phyloP scores from a whole-genome alignment of 2,329 filamentous ascomycete genomes.

The Chaetomiaceae sp. region DNA sequence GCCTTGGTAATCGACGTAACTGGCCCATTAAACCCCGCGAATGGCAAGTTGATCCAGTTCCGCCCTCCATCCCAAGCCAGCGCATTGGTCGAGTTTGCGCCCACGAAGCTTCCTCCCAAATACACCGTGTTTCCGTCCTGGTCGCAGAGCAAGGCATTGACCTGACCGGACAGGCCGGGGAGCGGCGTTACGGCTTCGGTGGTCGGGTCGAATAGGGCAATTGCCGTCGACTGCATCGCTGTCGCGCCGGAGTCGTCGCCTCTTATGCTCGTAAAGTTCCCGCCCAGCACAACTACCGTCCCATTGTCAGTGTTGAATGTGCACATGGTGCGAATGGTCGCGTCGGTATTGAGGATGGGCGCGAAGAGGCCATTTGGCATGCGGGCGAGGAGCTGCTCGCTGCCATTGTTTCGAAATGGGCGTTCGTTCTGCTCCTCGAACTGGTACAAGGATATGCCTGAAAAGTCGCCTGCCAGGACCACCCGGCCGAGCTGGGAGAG shows the following conservation, averaged over 20 bases:
- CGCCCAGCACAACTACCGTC: slow-evolving; percentile 72
- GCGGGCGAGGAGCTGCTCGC: slow-evolving; percentile 72
- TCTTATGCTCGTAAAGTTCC: slow-evolving; percentile 85
- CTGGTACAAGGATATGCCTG: slow-evolving; percentile 84
- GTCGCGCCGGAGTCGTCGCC: slow-evolving; percentile 36
- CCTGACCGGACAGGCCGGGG: slow-evolving; percentile 75
- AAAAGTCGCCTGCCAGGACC: slow-evolving; percentile 83
- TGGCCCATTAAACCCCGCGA: slow-evolving; percentile 90
- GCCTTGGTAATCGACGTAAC: slow-evolving; percentile 81
- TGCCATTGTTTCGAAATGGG: slow-evolving; percentile 66
- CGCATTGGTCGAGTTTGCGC: slow-evolving; percentile 80
- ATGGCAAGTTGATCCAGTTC: slow-evolving; percentile 77
- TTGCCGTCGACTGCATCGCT: slow-evolving; percentile 67
- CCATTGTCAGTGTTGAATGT: slow-evolving; percentile 65
- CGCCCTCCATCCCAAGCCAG: slow-evolving; percentile 69
- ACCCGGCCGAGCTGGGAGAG: slow-evolving; percentile 74
- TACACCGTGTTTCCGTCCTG: slow-evolving; percentile 73
- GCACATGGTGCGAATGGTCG: slow-evolving; percentile 85
- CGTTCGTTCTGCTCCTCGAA: slow-evolving; percentile 74
- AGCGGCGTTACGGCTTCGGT: slow-evolving; percentile 68
- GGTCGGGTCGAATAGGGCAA: slow-evolving; percentile 76
- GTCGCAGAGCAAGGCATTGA: slow-evolving; percentile 81
- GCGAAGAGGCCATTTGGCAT: slow-evolving; percentile 83
- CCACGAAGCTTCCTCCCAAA: slow-evolving; percentile 81
- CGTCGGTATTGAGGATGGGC: slow-evolving; percentile 71